Conservation (phyloP, 2,329 filamentous ascomycete genomes). For the Coniochaeta sp. region DNA sequence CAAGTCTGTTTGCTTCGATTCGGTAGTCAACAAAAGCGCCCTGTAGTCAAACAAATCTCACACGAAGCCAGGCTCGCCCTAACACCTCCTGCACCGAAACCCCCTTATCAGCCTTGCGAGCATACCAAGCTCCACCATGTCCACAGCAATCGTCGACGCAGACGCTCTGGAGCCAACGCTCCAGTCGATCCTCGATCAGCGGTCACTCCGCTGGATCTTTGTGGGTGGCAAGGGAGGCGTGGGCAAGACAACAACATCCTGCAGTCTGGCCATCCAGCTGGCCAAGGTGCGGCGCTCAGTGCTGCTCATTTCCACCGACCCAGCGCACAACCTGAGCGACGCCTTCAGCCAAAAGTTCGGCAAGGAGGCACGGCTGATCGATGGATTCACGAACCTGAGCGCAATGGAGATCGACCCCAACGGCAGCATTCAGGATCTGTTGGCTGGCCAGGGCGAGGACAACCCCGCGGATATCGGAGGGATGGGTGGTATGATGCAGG, state of each 20-base stretch:
- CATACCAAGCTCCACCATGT: constrained; percentile 20
- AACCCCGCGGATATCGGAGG: constrained; percentile 52
- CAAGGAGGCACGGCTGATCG: constrained; percentile 89
- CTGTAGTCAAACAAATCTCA: background rate
- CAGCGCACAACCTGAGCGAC: constrained; percentile 95
- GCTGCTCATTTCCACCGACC: constrained; percentile 95
- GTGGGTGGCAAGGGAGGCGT: constrained; percentile 98
- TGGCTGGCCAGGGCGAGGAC: constrained; percentile 70
- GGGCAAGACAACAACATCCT: constrained; percentile 98
- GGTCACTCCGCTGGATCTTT: constrained; percentile 95
- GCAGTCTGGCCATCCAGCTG: constrained; percentile 95
- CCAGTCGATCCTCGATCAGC: constrained; percentile 91
- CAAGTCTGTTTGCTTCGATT: background rate
- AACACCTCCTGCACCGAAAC: too few species aligned
- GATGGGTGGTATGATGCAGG: constrained; percentile 96
- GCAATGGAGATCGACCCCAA: constrained; percentile 99
- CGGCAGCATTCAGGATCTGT: constrained; percentile 90
- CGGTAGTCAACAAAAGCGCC: background rate
- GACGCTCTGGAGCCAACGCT: constrained; percentile 86
- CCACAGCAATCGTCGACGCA: constrained; percentile 42
- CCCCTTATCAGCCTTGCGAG: background rate
- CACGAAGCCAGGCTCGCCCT: background rate
- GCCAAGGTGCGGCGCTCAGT: constrained; percentile 92
- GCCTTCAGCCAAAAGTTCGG: constrained; percentile 99
- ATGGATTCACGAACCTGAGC: constrained; percentile 88